phyloP scores from a whole-genome alignment of 768 basidiomycete species.

The Termitomyces sp. region DNA sequence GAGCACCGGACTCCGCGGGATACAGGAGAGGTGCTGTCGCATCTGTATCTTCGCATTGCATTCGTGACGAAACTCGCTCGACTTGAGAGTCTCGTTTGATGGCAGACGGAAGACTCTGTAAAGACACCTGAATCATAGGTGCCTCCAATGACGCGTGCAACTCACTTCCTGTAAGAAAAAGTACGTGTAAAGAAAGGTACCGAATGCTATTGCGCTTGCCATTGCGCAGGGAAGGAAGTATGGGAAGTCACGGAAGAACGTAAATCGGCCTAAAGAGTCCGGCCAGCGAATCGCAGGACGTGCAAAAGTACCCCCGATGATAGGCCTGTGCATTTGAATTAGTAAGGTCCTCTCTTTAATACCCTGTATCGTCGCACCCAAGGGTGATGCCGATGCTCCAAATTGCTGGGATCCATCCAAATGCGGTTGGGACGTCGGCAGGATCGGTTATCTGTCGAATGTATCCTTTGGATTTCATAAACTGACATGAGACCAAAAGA shows the following conservation, averaged over 20 bases:
- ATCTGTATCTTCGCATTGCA: neutral
- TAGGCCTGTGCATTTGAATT: conserved; percentile 11
- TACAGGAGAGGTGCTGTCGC: neutral
- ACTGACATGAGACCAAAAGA: neutral
- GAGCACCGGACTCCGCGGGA: neutral
- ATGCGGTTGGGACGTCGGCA: conserved; percentile 4
- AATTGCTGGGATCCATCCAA: conserved; percentile 9
- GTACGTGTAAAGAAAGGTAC: conserved; percentile 11
- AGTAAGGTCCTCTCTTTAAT: neutral
- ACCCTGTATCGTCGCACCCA: conserved; percentile 12
- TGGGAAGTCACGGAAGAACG: conserved; percentile 22
- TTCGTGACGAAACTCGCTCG: neutral
- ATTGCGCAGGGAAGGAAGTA: conserved; percentile 25
- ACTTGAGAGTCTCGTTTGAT: neutral
- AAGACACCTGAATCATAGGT: neutral
- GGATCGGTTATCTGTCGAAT: conserved; percentile 8
- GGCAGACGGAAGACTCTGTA: conserved; percentile 13
- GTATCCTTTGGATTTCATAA: neutral
- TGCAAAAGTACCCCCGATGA: conserved; percentile 24
- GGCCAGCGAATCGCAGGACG: conserved; percentile 23
- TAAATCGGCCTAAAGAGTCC: conserved; percentile 13
- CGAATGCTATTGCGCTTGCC: conserved; percentile 10
- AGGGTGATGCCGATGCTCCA: conserved; percentile 13
- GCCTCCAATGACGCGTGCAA: neutral
- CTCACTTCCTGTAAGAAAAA: conserved; percentile 21